Evolutionary conservation across 2,329 filamentous ascomycete genomes (phyloP), one percentile per base, ranked within the genome.

Genomic region (Colletotrichum tropicale): DNA sequence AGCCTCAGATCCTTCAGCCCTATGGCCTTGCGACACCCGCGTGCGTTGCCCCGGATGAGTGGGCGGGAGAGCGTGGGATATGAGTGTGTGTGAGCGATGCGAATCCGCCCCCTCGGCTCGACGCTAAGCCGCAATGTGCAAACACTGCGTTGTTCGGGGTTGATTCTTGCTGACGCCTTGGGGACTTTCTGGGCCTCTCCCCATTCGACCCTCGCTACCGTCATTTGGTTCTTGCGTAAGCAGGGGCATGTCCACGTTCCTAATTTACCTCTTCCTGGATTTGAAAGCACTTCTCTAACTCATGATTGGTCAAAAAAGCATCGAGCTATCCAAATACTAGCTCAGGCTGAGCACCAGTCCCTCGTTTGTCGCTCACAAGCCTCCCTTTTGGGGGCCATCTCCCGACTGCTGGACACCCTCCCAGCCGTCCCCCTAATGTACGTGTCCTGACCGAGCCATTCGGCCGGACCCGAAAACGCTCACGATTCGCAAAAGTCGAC

Each of bases 1-100:
- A 67, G 62, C 43, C 55, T 72, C 32, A 8, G 12, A 76, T 76
- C 74, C 70, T 74, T 76, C 74, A 76, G 74, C 74, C 74, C 74
- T 76, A 76, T 52, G 58, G 32, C 55, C 56, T 67, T 26, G 58
- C 38, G 56, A 58, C 26, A 64, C 34, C 34, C 66, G 65, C 21
- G 34, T 34, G 16, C 15, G 26, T 30, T 71, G 67, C 67, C 30
- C 64, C 70, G 28, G 55, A 34, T 60, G 28, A 65, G 34, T 66
- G 62, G 71, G 64, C 48, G 16, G 34, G 16, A 73, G 13, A 71
- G 64, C 32, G 34, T 68, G 73, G 55, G 38, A 73, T 18, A 43
- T 38, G 74, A 61, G 34, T 62, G 38, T 60, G 66, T 36, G n/a
- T 24, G 66, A 38, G 21, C 56, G 48, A 62, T 30, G 36, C 43